These are phyloP conservation scores for Arctostaphylos glauca DNA, from an alignment of 148 eudicot genomes.

Conservation along the genomic window DNA sequence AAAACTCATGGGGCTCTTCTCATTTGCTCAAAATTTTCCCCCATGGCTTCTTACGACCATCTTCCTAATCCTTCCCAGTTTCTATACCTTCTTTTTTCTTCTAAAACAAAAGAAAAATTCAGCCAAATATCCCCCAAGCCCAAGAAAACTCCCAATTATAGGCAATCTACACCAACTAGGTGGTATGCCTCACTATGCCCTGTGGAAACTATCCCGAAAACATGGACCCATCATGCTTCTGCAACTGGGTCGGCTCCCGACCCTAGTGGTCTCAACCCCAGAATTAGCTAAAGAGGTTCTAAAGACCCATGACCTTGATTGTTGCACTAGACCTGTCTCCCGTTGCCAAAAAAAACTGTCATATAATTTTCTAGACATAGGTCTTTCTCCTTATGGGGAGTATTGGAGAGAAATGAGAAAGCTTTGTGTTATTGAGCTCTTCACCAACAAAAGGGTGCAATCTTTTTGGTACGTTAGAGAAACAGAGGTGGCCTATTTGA, in stretches of 20 bases:
- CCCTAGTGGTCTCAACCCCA: slow-evolving; percentile 2
- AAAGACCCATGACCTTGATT: not conserved
- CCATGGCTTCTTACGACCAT: slow-evolving; percentile 1
- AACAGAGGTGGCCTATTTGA: not conserved
- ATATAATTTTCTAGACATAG: not conserved
- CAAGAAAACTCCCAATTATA: slow-evolving; percentile 8
- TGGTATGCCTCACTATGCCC: slow-evolving; percentile 1
- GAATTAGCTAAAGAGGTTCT: slow-evolving; percentile 8
- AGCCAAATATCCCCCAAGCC: slow-evolving; percentile 6
- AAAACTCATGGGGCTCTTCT: not conserved
- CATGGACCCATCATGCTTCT: slow-evolving; percentile 10
- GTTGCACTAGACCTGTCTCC: slow-evolving; percentile 15
- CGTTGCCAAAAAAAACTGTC: not conserved
- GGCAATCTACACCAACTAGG: slow-evolving; percentile 9
- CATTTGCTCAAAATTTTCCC: too few species aligned
- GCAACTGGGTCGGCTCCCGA: slow-evolving; percentile 5
- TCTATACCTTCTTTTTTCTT: not conserved
- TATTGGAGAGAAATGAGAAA: slow-evolving; percentile 8
- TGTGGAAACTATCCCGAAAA: slow-evolving; percentile 11
- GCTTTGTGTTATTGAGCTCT: not conserved
- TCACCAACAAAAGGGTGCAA: slow-evolving; percentile 1
- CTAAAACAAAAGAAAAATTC: not conserved
- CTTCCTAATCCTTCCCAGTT: not conserved
- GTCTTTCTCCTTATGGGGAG: not conserved
- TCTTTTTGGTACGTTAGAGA: slow-evolving; percentile 1